Conservation (phyloP, 257 asterid species). For the Eustoma russellianum region DNA sequence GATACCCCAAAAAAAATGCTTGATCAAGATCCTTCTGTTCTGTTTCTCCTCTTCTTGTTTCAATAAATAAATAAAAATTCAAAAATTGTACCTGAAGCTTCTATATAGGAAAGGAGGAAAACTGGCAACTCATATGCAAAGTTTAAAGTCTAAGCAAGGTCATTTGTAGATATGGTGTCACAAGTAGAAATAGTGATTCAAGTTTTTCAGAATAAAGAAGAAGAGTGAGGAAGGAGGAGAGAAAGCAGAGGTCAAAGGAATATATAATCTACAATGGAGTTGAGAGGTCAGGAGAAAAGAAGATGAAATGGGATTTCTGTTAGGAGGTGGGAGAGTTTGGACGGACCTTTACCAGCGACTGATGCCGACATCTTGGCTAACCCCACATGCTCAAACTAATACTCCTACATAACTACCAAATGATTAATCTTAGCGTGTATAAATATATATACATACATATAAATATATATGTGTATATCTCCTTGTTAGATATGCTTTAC, state of each 20-base stretch:
- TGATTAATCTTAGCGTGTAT: no score
- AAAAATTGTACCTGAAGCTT: no score
- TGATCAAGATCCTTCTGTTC: neutral
- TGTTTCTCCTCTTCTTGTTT: neutral
- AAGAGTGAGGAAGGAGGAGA: neutral
- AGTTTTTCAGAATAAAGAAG: neutral
- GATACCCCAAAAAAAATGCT: neutral
- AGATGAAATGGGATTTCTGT: slow-evolving; percentile 50
- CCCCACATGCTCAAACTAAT: slow-evolving; percentile 2
- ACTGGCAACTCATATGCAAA: no score
- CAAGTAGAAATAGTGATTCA: neutral
- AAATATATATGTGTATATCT: no score
- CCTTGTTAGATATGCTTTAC: no score
- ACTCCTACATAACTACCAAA: no score
- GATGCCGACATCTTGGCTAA: slow-evolving; percentile 77
- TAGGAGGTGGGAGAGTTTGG: slow-evolving; percentile 59
- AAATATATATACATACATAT: no score
- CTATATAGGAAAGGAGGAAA: neutral
- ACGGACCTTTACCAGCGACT: slow-evolving; percentile 62
- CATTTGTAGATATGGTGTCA: no score
- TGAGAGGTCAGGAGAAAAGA: slow-evolving; percentile 2
- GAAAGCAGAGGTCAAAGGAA: slow-evolving; percentile 11
- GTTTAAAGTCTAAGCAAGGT: no score
- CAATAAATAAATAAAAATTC: neutral
- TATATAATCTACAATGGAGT: neutral